Evolutionary conservation across 2,329 filamentous ascomycete species (phyloP), one percentile per base, ranked within the genome.

Genomic region (Coniosporium uncinatum): DNA sequence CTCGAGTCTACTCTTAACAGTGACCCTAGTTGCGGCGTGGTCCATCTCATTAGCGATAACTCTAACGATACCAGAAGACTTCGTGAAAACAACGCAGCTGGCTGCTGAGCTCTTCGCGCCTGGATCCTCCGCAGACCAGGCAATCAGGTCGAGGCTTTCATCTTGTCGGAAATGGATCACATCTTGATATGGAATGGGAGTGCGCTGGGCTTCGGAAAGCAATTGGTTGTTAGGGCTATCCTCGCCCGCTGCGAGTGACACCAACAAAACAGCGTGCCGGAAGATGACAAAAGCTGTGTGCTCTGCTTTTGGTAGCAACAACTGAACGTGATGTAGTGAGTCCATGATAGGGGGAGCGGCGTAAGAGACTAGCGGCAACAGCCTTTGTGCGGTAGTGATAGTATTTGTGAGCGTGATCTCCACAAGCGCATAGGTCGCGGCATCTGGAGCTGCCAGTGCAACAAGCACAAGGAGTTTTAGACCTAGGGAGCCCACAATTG

Each of bases 1-100:
- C 56, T 96, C 88, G 32, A 98, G 75, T 63, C 93, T 95, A 63
- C 81, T 87, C 63, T 88, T 93, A 5, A 88, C 85, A 1, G 86
- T 90, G 14, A 78, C 49, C 66, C 67, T 8, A 82, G 78, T 13
- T 77, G 81, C 4, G 77, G 78, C 20, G 83, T 38, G 17, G 21
- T 38, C 36, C 6, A 27, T 69, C 14, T 78, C 70, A 21, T 77
- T 55, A 14, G 69, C 66, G 39, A 66, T 64, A 31, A 81, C 59
- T 39, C 77, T 70, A 37, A 81, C 58, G n/a, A 81, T 58, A 13
- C 79, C 79, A 51, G 72, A 75, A 27, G 72, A 70, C 47, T 74
- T 68, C 42, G 81, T 59, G 56, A 81, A 79, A 11, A 80, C 48
- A 16, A 79, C 52, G 44, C 70, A 73, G 41, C 51, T 64, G 38